These are phyloP conservation scores for Monosporascus sp. DNA, from an alignment of 2,329 filamentous ascomycete species.

Conservation along the genomic window DNA sequence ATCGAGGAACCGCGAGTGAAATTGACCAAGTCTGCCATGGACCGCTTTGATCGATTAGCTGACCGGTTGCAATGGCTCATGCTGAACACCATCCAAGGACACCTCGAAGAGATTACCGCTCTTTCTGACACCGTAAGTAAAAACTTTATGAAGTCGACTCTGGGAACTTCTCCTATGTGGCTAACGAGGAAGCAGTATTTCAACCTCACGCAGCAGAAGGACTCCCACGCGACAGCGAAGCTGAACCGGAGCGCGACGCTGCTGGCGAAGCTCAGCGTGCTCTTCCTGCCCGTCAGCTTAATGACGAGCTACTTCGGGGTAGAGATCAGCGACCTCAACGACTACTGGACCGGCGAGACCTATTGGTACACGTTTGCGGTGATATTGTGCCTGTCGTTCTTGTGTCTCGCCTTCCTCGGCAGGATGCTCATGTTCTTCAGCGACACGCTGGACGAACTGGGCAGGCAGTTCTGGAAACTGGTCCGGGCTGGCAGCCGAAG, in stretches of 20 bases:
- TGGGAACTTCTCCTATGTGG: background rate
- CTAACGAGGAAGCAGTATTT: constrained; percentile 54
- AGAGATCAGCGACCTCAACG: constrained; percentile 52
- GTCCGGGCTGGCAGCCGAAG: background rate
- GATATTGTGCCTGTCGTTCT: constrained; percentile 54
- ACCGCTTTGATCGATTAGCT: constrained; percentile 54
- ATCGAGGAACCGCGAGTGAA: constrained; percentile 16
- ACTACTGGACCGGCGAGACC: constrained; percentile 52
- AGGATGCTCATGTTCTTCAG: constrained; percentile 39
- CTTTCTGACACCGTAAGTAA: constrained; percentile 59
- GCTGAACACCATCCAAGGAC: constrained; percentile 56
- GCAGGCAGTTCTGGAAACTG: constrained; percentile 16
- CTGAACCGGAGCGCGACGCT: constrained; percentile 68
- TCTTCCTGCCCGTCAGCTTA: constrained; percentile 70
- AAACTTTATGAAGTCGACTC: background rate
- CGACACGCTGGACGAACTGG: constrained; percentile 34
- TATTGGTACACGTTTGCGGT: constrained; percentile 67
- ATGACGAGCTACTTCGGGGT: constrained; percentile 72
- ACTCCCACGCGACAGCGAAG: constrained; percentile 65
- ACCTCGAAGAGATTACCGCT: constrained; percentile 64
- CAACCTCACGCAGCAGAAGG: constrained; percentile 70
- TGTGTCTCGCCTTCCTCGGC: constrained; percentile 51
- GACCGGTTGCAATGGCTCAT: constrained; percentile 57
- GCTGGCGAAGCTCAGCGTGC: constrained; percentile 67
- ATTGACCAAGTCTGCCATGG: constrained; percentile 41